Conservation (phyloP, 345 rosid species). For the Camelina hispida region DNA sequence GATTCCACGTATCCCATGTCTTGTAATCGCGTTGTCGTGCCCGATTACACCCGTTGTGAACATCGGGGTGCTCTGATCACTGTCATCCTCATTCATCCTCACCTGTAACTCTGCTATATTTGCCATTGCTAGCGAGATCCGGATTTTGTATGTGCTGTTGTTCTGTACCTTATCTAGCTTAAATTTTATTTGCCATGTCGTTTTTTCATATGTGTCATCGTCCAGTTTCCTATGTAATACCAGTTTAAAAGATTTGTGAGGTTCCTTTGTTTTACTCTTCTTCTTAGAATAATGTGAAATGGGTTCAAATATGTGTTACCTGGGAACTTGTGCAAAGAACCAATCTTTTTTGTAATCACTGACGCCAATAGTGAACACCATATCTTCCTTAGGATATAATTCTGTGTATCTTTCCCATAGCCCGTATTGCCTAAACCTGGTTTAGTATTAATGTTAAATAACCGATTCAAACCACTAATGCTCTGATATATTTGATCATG, state of each 20-base stretch:
- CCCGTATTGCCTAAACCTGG: slow-evolving; percentile 87
- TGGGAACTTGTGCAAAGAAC: slow-evolving; percentile 85
- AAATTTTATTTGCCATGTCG: slow-evolving; percentile 82
- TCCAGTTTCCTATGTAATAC: slow-evolving; percentile 45
- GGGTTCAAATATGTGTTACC: slow-evolving; percentile 46
- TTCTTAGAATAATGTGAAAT: slow-evolving; percentile 1
- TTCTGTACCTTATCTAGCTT: slow-evolving; percentile 47
- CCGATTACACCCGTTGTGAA: slow-evolving; percentile 77
- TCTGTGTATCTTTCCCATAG: slow-evolving; percentile 85
- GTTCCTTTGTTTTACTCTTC: neutral
- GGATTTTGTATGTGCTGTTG: slow-evolving; percentile 53
- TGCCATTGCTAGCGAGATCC: slow-evolving; percentile 75
- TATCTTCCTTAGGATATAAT: slow-evolving; percentile 62
- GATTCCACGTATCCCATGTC: slow-evolving; percentile 88
- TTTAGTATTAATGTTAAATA: neutral
- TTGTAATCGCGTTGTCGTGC: slow-evolving; percentile 76
- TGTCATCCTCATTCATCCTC: slow-evolving; percentile 39
- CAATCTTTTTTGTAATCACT: slow-evolving; percentile 74
- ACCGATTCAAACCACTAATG: too few species aligned
- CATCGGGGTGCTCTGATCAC: slow-evolving; percentile 33
- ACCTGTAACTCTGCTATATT: slow-evolving; percentile 67
- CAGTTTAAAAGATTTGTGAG: neutral
- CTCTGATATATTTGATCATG: neutral
- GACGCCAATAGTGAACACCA: slow-evolving; percentile 62
- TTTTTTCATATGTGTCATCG: slow-evolving; percentile 52